Percentiles rank a stretch among this genome's conserved stretches.
phyloP scores from a whole-genome alignment of 1,284 basidiomycete genomes.

The Boletus sp. region DNA sequence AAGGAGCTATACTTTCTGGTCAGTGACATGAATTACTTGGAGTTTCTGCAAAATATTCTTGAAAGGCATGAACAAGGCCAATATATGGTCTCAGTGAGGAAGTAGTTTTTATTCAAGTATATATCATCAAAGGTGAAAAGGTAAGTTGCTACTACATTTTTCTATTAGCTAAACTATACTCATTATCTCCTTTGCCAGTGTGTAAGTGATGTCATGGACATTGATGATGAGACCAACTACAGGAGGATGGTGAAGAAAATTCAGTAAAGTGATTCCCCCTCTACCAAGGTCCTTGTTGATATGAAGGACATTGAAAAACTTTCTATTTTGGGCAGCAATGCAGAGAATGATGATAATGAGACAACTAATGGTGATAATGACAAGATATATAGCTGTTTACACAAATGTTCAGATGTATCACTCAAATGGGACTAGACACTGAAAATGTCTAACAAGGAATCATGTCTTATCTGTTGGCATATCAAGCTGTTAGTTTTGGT shows the following conservation, averaged over 20 bases:
- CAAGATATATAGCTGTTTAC: neutral
- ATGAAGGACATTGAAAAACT: conserved; percentile 2
- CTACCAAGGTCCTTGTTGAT: neutral
- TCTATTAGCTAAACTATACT: too few relatives aligned
- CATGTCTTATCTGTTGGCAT: too few relatives aligned
- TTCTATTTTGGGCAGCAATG: neutral
- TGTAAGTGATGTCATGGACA: neutral
- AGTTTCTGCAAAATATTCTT: neutral
- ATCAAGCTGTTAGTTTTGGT: too few relatives aligned
- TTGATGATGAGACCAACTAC: neutral
- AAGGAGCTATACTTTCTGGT: neutral
- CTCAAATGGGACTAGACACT: neutral
- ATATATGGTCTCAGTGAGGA: neutral
- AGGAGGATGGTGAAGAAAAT: conserved; percentile 2
- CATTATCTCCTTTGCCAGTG: neutral
- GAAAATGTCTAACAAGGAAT: neutral
- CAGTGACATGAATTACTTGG: neutral
- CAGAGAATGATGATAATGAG: neutral
- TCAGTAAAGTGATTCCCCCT: neutral
- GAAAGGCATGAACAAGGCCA: neutral
- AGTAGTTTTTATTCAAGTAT: too few relatives aligned
- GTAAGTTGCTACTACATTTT: too few relatives aligned
- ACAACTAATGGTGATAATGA: neutral
- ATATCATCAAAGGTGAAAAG: too few relatives aligned
- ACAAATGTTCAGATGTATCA: too few relatives aligned